Evolutionary conservation across 2,329 filamentous ascomycete species (phyloP).

Genomic region (Magnaporthales sp.): DNA sequence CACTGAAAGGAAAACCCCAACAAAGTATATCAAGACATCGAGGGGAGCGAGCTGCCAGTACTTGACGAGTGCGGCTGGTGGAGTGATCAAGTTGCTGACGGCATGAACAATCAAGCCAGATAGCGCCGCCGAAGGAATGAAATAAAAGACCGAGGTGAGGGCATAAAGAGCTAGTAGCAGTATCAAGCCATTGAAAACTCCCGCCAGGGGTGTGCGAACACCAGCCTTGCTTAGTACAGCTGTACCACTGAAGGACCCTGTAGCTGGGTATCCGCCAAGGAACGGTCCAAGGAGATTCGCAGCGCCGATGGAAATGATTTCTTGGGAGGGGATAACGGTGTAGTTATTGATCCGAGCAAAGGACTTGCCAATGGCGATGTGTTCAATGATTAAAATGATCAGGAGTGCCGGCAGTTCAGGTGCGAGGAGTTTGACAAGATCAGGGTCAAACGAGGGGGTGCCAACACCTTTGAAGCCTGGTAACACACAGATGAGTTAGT

Average conservation of each 20-base stretch:
- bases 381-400: slow-evolving; percentile 92
- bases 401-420: slow-evolving; percentile 73
- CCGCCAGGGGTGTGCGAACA: slow-evolving; percentile 85
- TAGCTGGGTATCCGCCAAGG: slow-evolving; percentile 83
- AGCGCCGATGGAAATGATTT: slow-evolving; percentile 89
- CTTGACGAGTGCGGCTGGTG: slow-evolving; percentile 4
- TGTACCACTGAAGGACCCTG: slow-evolving; percentile 91
- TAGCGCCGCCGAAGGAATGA: slow-evolving; percentile 75
- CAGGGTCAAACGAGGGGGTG: slow-evolving; percentile 57
- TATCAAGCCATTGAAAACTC: slow-evolving; percentile 76
- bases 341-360: slow-evolving; percentile 97
- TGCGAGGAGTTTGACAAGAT: slow-evolving; percentile 60
- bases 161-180: slow-evolving; percentile 88
- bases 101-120: slow-evolving; percentile 92
- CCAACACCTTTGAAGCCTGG: slow-evolving; percentile 74
- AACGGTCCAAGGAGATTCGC: slow-evolving; percentile 87
- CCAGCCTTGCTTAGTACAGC: slow-evolving; percentile 97
- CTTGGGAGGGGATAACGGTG: slow-evolving; percentile 91
- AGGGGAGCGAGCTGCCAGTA: slow-evolving; percentile 40
- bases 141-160: slow-evolving; percentile 82
- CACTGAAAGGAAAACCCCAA: slow-evolving; percentile 13
- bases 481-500: background rate
- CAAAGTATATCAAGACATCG: slow-evolving; percentile 12
- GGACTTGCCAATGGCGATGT: slow-evolving; percentile 94
- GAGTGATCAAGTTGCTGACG: slow-evolving; percentile 55